Percentiles rank a stretch among this genome's conserved stretches.
Conservation (phyloP, 148 eudicot genomes). For the Bassia scoparia region DNA sequence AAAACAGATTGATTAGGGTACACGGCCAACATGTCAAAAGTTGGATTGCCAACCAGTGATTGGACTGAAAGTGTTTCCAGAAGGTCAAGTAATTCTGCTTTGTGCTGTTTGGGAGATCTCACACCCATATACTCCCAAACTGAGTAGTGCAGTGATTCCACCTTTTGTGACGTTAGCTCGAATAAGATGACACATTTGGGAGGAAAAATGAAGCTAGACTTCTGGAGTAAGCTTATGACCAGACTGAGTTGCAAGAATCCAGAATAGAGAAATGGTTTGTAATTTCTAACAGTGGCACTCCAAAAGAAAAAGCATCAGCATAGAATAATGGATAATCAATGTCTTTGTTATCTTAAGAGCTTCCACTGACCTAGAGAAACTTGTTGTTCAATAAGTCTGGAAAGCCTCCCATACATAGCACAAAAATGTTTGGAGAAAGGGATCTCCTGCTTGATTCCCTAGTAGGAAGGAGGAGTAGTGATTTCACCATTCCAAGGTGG, state of each 20-base stretch:
- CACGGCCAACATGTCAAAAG: not conserved
- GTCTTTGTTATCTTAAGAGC: no score
- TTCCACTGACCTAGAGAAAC: not conserved
- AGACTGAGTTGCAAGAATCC: not conserved
- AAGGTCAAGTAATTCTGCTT: no score
- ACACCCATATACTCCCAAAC: no score
- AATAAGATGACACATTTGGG: no score
- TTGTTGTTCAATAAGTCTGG: not conserved
- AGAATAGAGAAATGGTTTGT: not conserved
- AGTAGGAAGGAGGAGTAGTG: not conserved
- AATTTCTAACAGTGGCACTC: not conserved
- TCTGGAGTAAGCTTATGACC: no score
- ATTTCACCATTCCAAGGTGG: not conserved
- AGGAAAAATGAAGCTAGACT: no score
- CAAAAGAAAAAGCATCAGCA: not conserved
- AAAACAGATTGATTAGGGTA: not conserved
- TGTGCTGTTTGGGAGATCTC: no score
- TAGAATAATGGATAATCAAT: not conserved
- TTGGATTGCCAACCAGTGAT: not conserved
- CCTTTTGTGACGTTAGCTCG: no score
- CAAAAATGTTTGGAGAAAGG: not conserved
- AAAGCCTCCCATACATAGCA: not conserved
- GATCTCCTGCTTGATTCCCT: not conserved
- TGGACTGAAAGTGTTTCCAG: no score
- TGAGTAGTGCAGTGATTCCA: no score